phyloP scores from a whole-genome alignment of 2,329 filamentous ascomycete genomes.

The Drechmeria coniospora region DNA sequence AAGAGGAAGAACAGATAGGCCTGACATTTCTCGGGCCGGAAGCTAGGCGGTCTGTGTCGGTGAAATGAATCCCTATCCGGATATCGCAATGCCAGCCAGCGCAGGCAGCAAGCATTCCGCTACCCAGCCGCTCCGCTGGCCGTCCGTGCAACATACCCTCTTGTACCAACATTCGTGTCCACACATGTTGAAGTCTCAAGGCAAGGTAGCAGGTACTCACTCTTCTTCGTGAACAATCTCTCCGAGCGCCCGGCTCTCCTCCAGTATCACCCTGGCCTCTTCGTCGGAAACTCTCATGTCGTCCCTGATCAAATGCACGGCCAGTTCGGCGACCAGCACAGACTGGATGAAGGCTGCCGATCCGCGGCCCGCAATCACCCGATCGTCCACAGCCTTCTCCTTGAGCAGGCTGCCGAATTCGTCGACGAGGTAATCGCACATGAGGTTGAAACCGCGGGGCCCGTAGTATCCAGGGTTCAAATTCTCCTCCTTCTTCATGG shows the following conservation, averaged over 20 bases:
- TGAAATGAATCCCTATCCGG: too few relatives aligned
- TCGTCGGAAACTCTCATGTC: constrained; percentile 31
- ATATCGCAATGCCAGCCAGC: too few relatives aligned
- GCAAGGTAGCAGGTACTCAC: too few relatives aligned
- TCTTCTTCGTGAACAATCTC: constrained; percentile 50
- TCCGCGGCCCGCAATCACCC: constrained; percentile 49
- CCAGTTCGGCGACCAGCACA: constrained; percentile 62
- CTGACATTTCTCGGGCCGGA: too few relatives aligned
- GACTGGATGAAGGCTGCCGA: constrained; percentile 55
- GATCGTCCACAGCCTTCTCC: constrained; percentile 45
- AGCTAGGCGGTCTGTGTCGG: too few relatives aligned
- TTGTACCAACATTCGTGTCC: too few relatives aligned
- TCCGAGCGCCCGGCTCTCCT: constrained; percentile 52
- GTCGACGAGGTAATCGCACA: constrained; percentile 54
- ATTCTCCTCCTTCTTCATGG: constrained; percentile 40
- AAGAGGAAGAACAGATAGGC: too few relatives aligned
- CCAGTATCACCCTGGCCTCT: constrained; percentile 39
- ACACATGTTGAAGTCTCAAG: too few relatives aligned
- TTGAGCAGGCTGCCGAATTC: constrained; percentile 46
- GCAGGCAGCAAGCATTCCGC: too few relatives aligned
- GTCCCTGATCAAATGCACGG: constrained; percentile 38
- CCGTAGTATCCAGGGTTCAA: constrained; percentile 75
- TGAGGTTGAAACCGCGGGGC: constrained; percentile 51
- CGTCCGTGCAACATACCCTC: too few relatives aligned
- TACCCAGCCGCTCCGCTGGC: too few relatives aligned